Percentiles rank a stretch among this genome's conserved stretches.
Conservation (phyloP, 2,329 filamentous ascomycete species). For the Alternaria infectoria region DNA sequence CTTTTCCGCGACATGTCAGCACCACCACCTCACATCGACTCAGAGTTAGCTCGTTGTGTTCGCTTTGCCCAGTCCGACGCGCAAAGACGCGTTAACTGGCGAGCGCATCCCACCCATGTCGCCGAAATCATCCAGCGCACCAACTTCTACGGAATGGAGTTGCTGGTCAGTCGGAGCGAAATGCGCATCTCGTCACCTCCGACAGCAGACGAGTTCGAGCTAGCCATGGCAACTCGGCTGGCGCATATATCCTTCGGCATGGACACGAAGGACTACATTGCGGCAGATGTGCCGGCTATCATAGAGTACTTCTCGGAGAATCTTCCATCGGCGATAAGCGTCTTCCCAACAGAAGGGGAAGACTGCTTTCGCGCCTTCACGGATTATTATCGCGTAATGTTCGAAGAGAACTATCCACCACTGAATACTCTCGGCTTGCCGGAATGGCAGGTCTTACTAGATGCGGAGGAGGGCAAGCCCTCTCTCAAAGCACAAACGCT, state of each 20-base stretch:
- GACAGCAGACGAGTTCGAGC: neutral
- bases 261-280: neutral
- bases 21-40: neutral
- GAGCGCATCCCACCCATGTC: conserved; percentile 2
- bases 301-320: neutral
- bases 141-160: conserved; percentile 1
- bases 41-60: conserved; percentile 6
- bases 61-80: conserved; percentile 8
- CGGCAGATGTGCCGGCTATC: neutral
- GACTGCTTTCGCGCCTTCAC: neutral
- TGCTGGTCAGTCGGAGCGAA: neutral
- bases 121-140: conserved; percentile 5
- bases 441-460: neutral
- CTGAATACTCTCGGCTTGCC: neutral
- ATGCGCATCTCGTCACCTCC: neutral
- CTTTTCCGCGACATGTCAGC: neutral
- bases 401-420: neutral
- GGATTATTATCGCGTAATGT: neutral
- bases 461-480: neutral
- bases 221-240: neutral
- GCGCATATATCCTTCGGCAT: neutral
- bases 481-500: neutral
- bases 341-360: neutral
- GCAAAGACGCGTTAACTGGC: conserved; percentile 1
- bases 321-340: neutral